phyloP scores from a whole-genome alignment of 257 asterid genomes.

The Cinchona pubescens region DNA sequence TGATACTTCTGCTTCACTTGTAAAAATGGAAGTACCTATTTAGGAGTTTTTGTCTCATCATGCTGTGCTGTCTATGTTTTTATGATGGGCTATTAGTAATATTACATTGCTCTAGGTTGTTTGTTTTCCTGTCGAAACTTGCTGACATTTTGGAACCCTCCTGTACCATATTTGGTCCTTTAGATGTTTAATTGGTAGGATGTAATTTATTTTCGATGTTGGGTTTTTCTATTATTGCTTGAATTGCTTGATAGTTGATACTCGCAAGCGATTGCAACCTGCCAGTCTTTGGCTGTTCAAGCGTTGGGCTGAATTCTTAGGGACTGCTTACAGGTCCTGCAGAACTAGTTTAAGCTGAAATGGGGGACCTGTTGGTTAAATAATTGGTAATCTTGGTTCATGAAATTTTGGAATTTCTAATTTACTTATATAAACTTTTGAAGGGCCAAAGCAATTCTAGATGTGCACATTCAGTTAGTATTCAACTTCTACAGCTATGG shows the following conservation, averaged over 20 bases:
- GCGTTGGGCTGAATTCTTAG: neutral
- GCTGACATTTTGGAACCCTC: conserved; percentile 15
- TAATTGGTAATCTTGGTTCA: neutral
- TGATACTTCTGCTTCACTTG: conserved; percentile 36
- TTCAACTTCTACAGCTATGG: too few species aligned
- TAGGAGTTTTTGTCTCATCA: conserved; percentile 19
- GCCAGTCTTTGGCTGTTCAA: neutral
- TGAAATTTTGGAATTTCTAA: too few species aligned
- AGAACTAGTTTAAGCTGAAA: neutral
- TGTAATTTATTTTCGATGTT: neutral
- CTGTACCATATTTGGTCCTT: conserved; percentile 16
- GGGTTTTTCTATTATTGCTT: neutral
- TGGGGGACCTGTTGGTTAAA: neutral
- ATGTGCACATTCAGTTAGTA: neutral
- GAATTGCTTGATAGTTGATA: neutral
- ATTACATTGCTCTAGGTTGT: conserved; percentile 8
- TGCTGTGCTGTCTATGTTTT: conserved; percentile 1
- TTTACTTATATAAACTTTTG: too few species aligned
- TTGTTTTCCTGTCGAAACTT: neutral
- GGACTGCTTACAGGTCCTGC: neutral
- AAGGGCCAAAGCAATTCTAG: too few species aligned
- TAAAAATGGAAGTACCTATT: conserved; percentile 73
- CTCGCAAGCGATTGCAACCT: too few species aligned
- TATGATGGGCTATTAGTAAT: conserved; percentile 9
- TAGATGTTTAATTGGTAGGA: neutral